phyloP scores from a whole-genome alignment of 352 stramenopile species.

The Pelagophyceae sp. region DNA sequence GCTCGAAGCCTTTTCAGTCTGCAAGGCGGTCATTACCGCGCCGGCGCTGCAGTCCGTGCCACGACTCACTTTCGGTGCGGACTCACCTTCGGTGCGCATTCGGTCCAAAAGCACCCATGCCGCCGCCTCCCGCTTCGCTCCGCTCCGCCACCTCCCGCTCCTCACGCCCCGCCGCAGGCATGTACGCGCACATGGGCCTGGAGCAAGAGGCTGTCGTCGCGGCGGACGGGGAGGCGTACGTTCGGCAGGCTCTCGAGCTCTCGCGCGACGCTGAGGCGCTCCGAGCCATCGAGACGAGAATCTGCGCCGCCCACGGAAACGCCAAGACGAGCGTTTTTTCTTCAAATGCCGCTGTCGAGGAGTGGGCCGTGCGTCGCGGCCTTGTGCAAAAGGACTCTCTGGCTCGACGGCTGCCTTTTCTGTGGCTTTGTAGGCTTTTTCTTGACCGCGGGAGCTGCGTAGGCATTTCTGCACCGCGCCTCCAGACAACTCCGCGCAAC shows the following conservation, averaged over 20 bases:
- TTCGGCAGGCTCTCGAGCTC: neutral
- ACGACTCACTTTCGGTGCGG: conserved; percentile 29
- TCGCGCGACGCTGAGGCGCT: neutral
- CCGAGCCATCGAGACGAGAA: neutral
- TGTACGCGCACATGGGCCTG: neutral
- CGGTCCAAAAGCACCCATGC: no score
- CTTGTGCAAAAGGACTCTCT: no score
- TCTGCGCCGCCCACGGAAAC: neutral
- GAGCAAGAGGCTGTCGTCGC: neutral
- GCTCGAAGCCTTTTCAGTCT: conserved; percentile 61
- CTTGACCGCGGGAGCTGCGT: no score
- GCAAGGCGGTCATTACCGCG: conserved; percentile 53
- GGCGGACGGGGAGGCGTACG: neutral
- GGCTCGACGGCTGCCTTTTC: no score
- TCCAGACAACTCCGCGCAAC: no score
- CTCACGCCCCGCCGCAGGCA: no score
- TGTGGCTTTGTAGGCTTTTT: no score
- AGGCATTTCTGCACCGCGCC: no score
- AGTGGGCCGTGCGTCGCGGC: conserved; percentile 9
- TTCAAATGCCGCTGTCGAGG: neutral
- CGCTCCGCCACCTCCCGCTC: neutral
- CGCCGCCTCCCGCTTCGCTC: neutral
- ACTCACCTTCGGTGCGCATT: no score
- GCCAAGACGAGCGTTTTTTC: neutral
- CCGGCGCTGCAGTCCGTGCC: conserved; percentile 32